phyloP scores from a whole-genome alignment of 208 protist species.

The Jaenimonas drosophilae region DNA sequence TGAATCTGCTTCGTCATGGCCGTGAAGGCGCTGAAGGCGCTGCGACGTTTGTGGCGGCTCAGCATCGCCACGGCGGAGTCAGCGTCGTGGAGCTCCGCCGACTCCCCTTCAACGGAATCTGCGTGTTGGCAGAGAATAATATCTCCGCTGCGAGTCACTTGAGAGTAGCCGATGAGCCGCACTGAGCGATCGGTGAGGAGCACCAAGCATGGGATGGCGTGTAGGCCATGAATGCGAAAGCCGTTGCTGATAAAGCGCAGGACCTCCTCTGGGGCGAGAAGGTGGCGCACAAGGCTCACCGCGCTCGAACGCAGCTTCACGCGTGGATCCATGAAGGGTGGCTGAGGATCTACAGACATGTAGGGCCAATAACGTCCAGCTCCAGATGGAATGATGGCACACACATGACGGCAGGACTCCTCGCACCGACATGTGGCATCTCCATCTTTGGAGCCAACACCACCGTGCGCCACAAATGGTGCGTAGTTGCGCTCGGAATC shows the following conservation, averaged over 20 bases:
- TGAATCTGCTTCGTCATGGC: slow-evolving; percentile 65
- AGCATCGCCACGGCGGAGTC: neutral
- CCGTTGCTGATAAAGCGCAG: slow-evolving; percentile 84
- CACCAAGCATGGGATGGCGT: slow-evolving; percentile 76
- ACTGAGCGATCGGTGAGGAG: slow-evolving; percentile 57
- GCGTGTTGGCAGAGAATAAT: slow-evolving; percentile 35
- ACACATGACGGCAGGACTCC: slow-evolving; percentile 27
- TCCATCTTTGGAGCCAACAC: too few relatives aligned
- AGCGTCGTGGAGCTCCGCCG: neutral
- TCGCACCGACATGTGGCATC: too few relatives aligned
- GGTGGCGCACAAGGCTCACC: slow-evolving; percentile 51
- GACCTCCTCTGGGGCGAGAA: slow-evolving; percentile 57
- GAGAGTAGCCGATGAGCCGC: slow-evolving; percentile 63
- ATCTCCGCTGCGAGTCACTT: slow-evolving; percentile 65
- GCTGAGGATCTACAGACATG: slow-evolving; percentile 3
- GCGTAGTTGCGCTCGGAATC: too few relatives aligned
- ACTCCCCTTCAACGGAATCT: neutral
- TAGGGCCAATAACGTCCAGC: neutral
- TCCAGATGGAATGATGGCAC: slow-evolving; percentile 12
- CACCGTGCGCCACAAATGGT: too few relatives aligned
- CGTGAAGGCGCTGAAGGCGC: slow-evolving; percentile 26
- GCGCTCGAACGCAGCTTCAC: slow-evolving; percentile 50
- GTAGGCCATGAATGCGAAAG: slow-evolving; percentile 79
- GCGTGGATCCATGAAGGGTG: slow-evolving; percentile 33
- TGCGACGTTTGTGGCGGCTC: slow-evolving; percentile 14